A percentile compares a stretch with the other conserved stretches of the same genome.
Evolutionary conservation across 257 asterid species (phyloP).

Genomic region (Lantana camara): DNA sequence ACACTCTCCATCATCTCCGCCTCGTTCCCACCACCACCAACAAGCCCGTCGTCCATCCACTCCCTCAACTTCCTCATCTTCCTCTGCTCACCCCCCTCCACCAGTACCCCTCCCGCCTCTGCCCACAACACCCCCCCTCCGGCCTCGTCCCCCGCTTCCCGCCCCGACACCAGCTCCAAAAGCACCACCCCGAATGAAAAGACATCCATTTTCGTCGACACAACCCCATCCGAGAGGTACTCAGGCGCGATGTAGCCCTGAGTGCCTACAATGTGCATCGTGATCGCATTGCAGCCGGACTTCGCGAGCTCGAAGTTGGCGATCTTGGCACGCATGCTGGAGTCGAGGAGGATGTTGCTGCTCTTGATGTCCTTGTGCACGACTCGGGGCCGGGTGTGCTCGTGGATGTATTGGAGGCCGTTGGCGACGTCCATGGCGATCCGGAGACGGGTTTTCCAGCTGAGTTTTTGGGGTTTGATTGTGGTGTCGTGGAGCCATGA

Average conservation of each 20-base stretch:
- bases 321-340: slow-evolving; percentile 87
- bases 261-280: slow-evolving; percentile 96
- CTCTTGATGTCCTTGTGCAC: slow-evolving; percentile 93
- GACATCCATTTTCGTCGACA: slow-evolving; percentile 86
- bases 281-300: slow-evolving; percentile 92
- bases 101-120: slow-evolving; percentile 31
- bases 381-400: slow-evolving; percentile 89
- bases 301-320: slow-evolving; percentile 92
- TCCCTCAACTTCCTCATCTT: slow-evolving; percentile 50
- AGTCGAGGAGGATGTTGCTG: slow-evolving; percentile 88
- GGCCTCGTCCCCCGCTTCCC: slow-evolving; percentile 59
- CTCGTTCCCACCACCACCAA: slow-evolving; percentile 27
- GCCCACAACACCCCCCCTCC: slow-evolving; percentile 72
- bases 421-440: slow-evolving; percentile 85
- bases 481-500: slow-evolving; percentile 79
- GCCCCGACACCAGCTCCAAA: slow-evolving; percentile 76
- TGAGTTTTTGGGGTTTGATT: slow-evolving; percentile 38
- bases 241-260: slow-evolving; percentile 95
- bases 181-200: slow-evolving; percentile 89
- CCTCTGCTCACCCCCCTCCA: slow-evolving; percentile 57
- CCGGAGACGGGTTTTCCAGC: slow-evolving; percentile 77
- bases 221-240: slow-evolving; percentile 73
- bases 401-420: slow-evolving; percentile 94
- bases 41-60: slow-evolving; percentile 66
- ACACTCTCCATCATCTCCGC: slow-evolving; percentile 59